A percentile compares a stretch with the other conserved stretches of the same genome.
These are phyloP conservation scores for Allomyces arbusculus DNA, from an alignment of 192 early-diverging fungal species.

Conservation along the genomic window DNA sequence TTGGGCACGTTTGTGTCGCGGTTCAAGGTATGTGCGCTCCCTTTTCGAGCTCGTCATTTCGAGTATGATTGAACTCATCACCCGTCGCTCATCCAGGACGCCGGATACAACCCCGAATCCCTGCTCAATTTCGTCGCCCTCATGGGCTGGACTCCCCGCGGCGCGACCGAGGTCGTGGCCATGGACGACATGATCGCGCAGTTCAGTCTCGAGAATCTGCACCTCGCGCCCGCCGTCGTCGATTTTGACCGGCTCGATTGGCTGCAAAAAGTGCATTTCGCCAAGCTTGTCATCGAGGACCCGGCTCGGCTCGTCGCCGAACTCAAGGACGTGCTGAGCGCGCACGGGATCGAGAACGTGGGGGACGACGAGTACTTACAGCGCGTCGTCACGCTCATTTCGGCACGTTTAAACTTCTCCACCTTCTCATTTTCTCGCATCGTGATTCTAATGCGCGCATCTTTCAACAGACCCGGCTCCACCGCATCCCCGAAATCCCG, in stretches of 20 bases:
- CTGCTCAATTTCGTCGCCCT: conserved; percentile 73
- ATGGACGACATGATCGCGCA: conserved; percentile 17
- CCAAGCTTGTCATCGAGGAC: neutral
- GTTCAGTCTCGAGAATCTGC: neutral
- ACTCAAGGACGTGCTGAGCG: neutral
- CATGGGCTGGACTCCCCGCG: conserved; percentile 52
- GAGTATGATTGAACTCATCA: neutral
- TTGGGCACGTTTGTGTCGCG: conserved; percentile 18
- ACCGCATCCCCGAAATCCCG: neutral
- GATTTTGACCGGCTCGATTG: neutral
- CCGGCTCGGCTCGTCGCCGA: neutral
- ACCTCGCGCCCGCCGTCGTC: neutral
- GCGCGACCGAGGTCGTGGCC: conserved; percentile 39
- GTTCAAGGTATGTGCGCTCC: conserved; percentile 21
- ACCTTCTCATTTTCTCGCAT: neutral
- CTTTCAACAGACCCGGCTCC: neutral
- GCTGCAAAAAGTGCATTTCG: neutral
- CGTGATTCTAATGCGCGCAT: neutral
- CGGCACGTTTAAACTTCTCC: neutral
- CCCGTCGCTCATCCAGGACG: conserved; percentile 14
- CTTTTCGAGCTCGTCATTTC: neutral
- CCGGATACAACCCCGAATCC: conserved; percentile 65
- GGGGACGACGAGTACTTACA: neutral
- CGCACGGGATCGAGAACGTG: too few species aligned
- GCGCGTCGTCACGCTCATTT: neutral